Base-by-base conservation (phyloP, 1,284 basidiomycete species). In the Ustilago sp. region DNA sequence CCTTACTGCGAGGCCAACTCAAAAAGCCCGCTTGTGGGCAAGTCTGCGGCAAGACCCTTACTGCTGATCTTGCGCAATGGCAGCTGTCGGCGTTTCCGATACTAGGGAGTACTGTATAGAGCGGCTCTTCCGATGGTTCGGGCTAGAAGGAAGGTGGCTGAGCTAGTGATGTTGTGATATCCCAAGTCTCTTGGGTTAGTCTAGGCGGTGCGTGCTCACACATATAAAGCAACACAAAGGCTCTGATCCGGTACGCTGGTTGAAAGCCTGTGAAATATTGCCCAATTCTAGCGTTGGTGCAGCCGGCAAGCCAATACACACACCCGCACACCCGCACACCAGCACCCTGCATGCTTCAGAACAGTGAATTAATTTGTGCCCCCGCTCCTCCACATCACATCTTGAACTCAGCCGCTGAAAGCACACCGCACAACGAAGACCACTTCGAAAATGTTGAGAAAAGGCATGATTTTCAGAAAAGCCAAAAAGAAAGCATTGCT, bases 271-370 rank as follows among this genome's bases (percentile, higher is more conserved):
- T 53, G 34, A 5, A 13, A 4, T 5, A 36, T n/a, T 17, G 31
- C 8, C 11, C 11, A 28, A 38, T 54, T 54, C 39, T 54, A n/a
- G 51, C 51, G 51, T 48, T 6, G 31, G 15, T 52, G 51, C 39
- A 32, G 23, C 51, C 47, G 23, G 47, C 47, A 48, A 31, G 39
- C 39, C 17, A 54, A 36, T 39, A 34, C 55, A 58, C 28, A 58
- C 39, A 28, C 28, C 8, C 38, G 28, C 28, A 58, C 39, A 28
- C 28, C 8, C 38, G 28, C 32, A 32, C 8, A 28, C 34, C 61
- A 51, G 54, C 62, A 63, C 54, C 62, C 62, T 63, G 64, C 64
- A 55, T 67, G 64, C 58, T 28, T 28, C 23, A 28, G 23, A 28
- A 28, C 23, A 28, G 23, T 32, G 55, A 41, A 31, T 57, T 11